These are phyloP conservation scores for Aurantiochytrium sp. DNA, from an alignment of 108 stramenopile species.

Conservation along the genomic window DNA sequence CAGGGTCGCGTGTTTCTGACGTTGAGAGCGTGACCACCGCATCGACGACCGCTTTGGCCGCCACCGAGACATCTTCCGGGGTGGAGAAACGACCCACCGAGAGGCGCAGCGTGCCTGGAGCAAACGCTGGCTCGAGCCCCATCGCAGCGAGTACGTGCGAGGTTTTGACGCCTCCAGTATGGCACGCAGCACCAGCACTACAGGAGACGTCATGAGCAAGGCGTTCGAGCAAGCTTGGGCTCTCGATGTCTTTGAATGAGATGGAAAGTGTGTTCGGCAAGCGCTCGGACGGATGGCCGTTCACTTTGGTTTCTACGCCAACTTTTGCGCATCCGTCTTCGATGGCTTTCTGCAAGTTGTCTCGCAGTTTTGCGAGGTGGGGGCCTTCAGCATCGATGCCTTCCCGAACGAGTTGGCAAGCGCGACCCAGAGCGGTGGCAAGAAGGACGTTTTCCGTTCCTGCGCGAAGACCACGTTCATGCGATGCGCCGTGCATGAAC, in stretches of 20 bases:
- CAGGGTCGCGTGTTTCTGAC: too few relatives aligned
- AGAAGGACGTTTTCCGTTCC: slow-evolving; percentile 92
- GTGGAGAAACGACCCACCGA: slow-evolving; percentile 76
- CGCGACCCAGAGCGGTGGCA: slow-evolving; percentile 39
- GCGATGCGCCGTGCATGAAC: slow-evolving; percentile 35
- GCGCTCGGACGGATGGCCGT: slow-evolving; percentile 65
- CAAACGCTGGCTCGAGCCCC: slow-evolving; percentile 65
- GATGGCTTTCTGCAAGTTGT: slow-evolving; percentile 38
- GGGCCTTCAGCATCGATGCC: slow-evolving; percentile 57
- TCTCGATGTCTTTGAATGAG: slow-evolving; percentile 57
- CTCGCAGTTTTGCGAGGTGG: slow-evolving; percentile 58
- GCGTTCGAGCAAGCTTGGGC: slow-evolving; percentile 47
- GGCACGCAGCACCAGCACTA: slow-evolving; percentile 83
- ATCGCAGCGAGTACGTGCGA: slow-evolving; percentile 77
- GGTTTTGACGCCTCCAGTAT: slow-evolving; percentile 37
- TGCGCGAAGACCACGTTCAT: slow-evolving; percentile 75
- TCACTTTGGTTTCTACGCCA: slow-evolving; percentile 20
- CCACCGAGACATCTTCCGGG: slow-evolving; percentile 62
- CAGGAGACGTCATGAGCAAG: slow-evolving; percentile 68
- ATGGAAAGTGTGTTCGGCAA: slow-evolving; percentile 89
- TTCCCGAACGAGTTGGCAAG: slow-evolving; percentile 24
- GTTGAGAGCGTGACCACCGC: neutral
- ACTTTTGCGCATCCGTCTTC: slow-evolving; percentile 6
- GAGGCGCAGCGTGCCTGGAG: slow-evolving; percentile 77
- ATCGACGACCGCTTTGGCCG: slow-evolving; percentile 28